Conservation (phyloP, 148 eudicot species). For the Suaeda aralocaspica region DNA sequence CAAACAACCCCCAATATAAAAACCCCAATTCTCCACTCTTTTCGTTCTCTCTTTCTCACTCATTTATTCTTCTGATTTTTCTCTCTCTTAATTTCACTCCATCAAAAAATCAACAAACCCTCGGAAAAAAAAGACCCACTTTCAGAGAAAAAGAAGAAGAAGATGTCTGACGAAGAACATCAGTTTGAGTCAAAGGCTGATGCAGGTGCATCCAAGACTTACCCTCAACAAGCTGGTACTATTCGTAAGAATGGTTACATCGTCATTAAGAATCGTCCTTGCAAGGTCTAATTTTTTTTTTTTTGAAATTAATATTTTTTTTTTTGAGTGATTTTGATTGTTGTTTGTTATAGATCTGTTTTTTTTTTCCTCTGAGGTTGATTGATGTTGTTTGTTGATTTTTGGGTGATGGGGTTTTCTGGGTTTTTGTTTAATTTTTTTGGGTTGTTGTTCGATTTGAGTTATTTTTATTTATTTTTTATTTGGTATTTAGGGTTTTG, state of each 20-base stretch:
- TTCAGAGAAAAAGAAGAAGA: background rate
- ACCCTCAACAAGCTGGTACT: slow-evolving; percentile 28
- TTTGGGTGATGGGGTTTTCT: background rate
- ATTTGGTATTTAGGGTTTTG: background rate
- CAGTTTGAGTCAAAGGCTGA: slow-evolving; percentile 31
- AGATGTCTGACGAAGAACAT: slow-evolving; percentile 33
- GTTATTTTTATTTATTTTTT: too few species aligned
- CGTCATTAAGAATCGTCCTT: slow-evolving; percentile 29
- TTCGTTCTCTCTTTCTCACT: too few species aligned
- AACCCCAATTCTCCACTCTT: too few species aligned
- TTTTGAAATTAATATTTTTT: background rate
- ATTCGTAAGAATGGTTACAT: slow-evolving; percentile 27
- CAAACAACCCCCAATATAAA: too few species aligned
- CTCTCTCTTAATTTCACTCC: background rate
- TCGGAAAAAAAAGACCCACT: too few species aligned
- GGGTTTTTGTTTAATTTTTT: background rate
- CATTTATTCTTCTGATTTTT: background rate
- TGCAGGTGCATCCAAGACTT: slow-evolving; percentile 33
- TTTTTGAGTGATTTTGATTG: background rate
- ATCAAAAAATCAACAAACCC: background rate
- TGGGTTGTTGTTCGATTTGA: background rate
- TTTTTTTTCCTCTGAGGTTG: too few species aligned
- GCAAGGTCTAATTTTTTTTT: slow-evolving; percentile 17
- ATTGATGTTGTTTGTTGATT: background rate
- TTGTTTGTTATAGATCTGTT: background rate